These are phyloP conservation scores for Tulasnella sp. DNA, from an alignment of 768 basidiomycete genomes.

Conservation along the genomic window DNA sequence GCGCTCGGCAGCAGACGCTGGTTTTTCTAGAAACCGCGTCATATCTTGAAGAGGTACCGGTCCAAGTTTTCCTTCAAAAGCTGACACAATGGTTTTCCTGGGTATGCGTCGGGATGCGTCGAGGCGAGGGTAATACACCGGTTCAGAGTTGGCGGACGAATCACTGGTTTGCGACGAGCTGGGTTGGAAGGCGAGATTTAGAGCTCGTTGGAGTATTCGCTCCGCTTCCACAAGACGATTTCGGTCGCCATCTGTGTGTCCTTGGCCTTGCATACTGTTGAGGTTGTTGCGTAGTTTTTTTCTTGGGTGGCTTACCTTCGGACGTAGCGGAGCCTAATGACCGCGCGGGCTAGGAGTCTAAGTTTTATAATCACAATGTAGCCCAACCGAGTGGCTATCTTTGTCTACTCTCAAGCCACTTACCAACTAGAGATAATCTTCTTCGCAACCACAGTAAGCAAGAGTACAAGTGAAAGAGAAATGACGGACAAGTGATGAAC, in stretches of 20 bases:
- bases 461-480: background rate
- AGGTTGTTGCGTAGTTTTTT: background rate
- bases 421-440: too few species aligned
- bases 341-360: too few species aligned
- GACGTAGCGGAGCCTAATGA: too few species aligned
- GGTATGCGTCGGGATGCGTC: background rate
- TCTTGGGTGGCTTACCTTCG: background rate
- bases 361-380: too few species aligned
- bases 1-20: background rate
- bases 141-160: background rate
- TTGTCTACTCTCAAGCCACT: too few species aligned
- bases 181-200: background rate
- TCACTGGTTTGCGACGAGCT: background rate
- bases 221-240: background rate
- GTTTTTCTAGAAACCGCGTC: background rate
- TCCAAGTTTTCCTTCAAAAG: background rate
- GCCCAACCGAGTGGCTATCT: too few species aligned
- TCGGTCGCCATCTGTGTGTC: background rate
- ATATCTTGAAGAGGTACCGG: background rate
- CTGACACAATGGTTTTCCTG: background rate
- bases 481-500: background rate
- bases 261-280: background rate
- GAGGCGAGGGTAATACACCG: background rate
- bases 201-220: constrained; percentile 1
- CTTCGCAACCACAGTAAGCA: background rate